Base-by-base conservation (phyloP, 352 stramenopile species). In the Aphanomyces stellatus region DNA sequence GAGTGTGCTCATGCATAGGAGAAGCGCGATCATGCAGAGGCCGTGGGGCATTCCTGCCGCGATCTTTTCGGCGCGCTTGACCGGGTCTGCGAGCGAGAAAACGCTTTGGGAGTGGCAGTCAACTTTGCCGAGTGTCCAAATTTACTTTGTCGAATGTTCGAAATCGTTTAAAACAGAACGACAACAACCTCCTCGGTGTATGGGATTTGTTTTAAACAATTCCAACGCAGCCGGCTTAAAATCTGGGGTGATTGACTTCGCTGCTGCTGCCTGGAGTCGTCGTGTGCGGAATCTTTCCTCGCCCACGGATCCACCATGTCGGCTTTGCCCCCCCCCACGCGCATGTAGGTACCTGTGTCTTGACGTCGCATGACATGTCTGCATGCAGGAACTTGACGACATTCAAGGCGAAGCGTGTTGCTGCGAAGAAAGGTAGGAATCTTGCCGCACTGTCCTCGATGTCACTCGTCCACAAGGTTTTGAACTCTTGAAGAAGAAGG, bases 401-500 rank as follows among this genome's bases (percentile, higher is more conserved):
- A 33, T 95, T 80, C 70, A 95, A 93, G 74, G 74, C 65, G 59
- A 95, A 95, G 71, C 76, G 75, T 24, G 82, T 93, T 41, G 85
- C 77, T 49, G 87, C 87, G 7, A 94, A 94, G 73, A 95, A 95
- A 74, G 87, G 87, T 95, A 62, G 24, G 22, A 62, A 17, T 19
- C 46, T 8, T 53, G 13, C 0, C 27, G 42, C 2, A 40, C 31
- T 65, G 13, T 42, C 25, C 5, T 41, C n/a, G 13, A 62, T 40
- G 25, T 7, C 7, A 3, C 22, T 24, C 0, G 40, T 66, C 33
- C 6, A 34, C 10, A 15, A 91, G 82, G 82, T n/a, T 91, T 86
- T 75, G 84, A 93, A 62, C 63, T 95, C 53, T 72, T 95, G 35
- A 95, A 95, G 79, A 99, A 99, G 84, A 99, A 99, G 79, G 96